Evolutionary conservation across 1,139 yeast species (phyloP), one percentile per base, ranked within the genome.

Genomic region (Taphrina confusa): DNA sequence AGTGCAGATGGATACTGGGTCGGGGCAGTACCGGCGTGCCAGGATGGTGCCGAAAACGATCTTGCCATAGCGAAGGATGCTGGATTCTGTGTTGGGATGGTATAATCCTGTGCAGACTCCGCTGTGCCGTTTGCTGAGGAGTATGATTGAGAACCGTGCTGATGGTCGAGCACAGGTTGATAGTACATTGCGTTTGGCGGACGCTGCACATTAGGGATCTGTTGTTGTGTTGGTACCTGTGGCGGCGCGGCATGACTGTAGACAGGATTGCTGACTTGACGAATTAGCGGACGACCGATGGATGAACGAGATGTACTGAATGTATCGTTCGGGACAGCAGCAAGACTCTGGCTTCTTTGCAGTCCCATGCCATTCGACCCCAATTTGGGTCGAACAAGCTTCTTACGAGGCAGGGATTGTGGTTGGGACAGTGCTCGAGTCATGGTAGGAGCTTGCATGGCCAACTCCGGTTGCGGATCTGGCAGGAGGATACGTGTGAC

Each of bases 341-440:
- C 50, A 33, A 54, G 23, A 22, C 51, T 54, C 28, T 42, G 40
- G n/a, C 58, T 54, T 11, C 58, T 34, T 36, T 54, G 58, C 14
- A 54, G 36, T n/a, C 33, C 27, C 31, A 25, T 11, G n/a, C 57
- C 57, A 9, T 28, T 31, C 23, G 42, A 20, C 22, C 40, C 12
- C 16, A 50, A 14, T 25, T 40, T 39, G 8, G 58, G 58, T 16
- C 58, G 20, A 11, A 33, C 45, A 2, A 37, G 18, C 27, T 54
- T 42, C 36, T 33, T 25, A 22, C 57, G 47, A 2, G 50, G 58
- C 18, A 54, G 33, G 22, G 51, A 30, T 8, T 54, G 50, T 14
- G 58, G 42, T 28, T 42, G 40, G 8, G 58, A 54, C 12, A 46
- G 31, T 6, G 58, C n/a, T 4, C 58, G 44, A 16, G 34, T 34